Conservation (phyloP, 228 moss, liverwort and hornwort species). For the Sphagnum magellanicum region DNA sequence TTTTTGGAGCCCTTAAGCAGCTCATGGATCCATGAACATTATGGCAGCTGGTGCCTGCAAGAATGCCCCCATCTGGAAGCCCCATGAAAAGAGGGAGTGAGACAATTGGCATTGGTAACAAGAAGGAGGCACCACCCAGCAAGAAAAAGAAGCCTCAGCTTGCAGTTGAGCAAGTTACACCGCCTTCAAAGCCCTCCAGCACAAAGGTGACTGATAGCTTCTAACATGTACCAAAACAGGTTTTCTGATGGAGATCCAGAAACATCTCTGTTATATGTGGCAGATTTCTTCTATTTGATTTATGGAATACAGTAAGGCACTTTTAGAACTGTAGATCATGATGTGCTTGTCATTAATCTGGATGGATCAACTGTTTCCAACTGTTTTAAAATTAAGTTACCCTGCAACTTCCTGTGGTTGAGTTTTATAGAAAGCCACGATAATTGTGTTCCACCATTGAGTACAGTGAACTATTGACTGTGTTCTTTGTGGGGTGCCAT, state of each 20-base stretch:
- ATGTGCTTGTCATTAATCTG: constrained; percentile 46
- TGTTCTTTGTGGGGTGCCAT: too few relatives aligned
- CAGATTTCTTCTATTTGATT: constrained; percentile 37
- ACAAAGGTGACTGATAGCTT: background rate
- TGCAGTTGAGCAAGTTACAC: background rate
- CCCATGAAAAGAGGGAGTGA: constrained; percentile 40
- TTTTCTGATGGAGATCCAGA: too few relatives aligned
- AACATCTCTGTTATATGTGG: constrained; percentile 24
- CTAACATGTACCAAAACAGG: background rate
- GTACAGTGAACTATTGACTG: too few relatives aligned
- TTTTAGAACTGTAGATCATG: constrained; percentile 44
- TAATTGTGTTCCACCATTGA: too few relatives aligned
- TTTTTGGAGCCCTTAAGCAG: too few relatives aligned
- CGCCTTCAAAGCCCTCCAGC: background rate
- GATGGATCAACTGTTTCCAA: background rate
- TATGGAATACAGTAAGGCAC: constrained; percentile 30
- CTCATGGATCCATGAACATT: background rate
- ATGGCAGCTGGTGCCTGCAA: constrained; percentile 14
- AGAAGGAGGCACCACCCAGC: constrained; percentile 30
- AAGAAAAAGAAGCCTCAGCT: constrained; percentile 39
- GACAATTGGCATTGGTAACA: constrained; percentile 30
- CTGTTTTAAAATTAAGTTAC: too few relatives aligned
- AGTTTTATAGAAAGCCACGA: too few relatives aligned
- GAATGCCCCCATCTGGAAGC: constrained; percentile 18
- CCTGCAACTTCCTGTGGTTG: too few relatives aligned